Conservation (phyloP, 371 early-diverging fungal species). For the Mucor piriformis region DNA sequence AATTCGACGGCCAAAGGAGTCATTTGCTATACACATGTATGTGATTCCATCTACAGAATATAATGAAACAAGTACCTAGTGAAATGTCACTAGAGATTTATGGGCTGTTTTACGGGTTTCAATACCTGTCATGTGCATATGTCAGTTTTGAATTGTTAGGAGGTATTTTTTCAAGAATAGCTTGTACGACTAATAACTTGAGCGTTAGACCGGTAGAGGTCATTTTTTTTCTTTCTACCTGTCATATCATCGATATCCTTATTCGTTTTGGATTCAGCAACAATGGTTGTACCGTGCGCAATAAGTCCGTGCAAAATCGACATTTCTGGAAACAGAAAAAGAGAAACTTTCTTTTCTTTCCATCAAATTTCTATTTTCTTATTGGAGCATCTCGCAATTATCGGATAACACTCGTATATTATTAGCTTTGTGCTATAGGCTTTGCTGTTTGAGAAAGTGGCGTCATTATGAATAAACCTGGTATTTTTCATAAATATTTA, state of each 20-base stretch:
- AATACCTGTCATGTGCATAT: constrained; percentile 90
- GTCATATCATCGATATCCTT: constrained; percentile 36
- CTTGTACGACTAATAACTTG: constrained; percentile 69
- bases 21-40: constrained; percentile 91
- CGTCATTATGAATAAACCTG: too few species aligned
- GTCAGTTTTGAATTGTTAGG: constrained; percentile 88
- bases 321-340: constrained; percentile 37
- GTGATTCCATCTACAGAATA: constrained; percentile 80
- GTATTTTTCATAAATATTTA: too few species aligned
- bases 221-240: neutral
- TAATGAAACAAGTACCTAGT: constrained; percentile 91
- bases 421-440: too few species aligned
- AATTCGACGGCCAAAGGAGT: constrained; percentile 84
- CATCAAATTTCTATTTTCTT: too few species aligned
- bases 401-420: too few species aligned
- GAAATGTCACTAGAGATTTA: too few species aligned
- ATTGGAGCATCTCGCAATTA: too few species aligned
- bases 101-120: too few species aligned
- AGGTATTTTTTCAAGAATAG: constrained; percentile 90
- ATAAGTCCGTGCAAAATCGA: constrained; percentile 77
- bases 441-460: too few species aligned
- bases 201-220: neutral
- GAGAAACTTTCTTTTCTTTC: too few species aligned
- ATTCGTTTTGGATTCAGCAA: constrained; percentile 80
- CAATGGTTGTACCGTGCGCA: constrained; percentile 69